Evolutionary conservation across 768 basidiomycete genomes (phyloP).

Genomic region (Fomitopsis serialis): DNA sequence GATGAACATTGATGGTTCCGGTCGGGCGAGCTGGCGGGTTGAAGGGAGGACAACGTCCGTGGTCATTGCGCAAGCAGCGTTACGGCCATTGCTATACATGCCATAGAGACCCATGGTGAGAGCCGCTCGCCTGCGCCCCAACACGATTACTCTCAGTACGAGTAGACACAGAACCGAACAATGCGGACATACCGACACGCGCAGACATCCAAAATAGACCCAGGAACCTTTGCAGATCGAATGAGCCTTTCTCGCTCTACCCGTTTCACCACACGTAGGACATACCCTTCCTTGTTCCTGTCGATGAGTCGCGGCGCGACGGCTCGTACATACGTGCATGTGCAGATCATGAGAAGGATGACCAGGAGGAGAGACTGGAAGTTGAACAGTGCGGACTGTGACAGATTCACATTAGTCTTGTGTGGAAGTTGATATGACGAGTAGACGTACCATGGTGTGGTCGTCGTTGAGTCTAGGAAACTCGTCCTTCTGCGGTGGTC

Average conservation of each 20-base stretch:
- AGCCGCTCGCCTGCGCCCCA: slow-evolving; percentile 74
- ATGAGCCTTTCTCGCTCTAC: neutral
- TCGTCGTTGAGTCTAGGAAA: too few species aligned
- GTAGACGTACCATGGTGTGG: neutral
- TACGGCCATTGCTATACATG: slow-evolving; percentile 90
- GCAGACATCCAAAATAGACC: slow-evolving; percentile 96
- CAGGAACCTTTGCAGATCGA: slow-evolving; percentile 53
- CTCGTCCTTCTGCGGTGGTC: too few species aligned
- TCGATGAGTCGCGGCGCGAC: slow-evolving; percentile 89
- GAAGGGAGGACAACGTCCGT: too few species aligned
- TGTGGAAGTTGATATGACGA: neutral
- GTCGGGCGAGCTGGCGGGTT: too few species aligned
- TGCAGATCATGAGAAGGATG: slow-evolving; percentile 91
- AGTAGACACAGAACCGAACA: neutral
- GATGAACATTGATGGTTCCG: too few species aligned
- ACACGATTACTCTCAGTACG: neutral
- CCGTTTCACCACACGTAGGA: neutral
- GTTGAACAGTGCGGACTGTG: slow-evolving; percentile 96
- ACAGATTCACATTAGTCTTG: too few species aligned
- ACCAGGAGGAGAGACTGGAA: slow-evolving; percentile 94
- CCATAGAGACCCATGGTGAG: slow-evolving; percentile 92
- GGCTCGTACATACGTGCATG: slow-evolving; percentile 91
- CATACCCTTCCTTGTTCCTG: slow-evolving; percentile 89
- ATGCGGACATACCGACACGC: slow-evolving; percentile 67
- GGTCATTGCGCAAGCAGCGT: slow-evolving; percentile 52